Percentiles rank a stretch among this genome's conserved stretches.
Conservation (phyloP, 192 early-diverging fungal species). For the Coemansia sp. region DNA sequence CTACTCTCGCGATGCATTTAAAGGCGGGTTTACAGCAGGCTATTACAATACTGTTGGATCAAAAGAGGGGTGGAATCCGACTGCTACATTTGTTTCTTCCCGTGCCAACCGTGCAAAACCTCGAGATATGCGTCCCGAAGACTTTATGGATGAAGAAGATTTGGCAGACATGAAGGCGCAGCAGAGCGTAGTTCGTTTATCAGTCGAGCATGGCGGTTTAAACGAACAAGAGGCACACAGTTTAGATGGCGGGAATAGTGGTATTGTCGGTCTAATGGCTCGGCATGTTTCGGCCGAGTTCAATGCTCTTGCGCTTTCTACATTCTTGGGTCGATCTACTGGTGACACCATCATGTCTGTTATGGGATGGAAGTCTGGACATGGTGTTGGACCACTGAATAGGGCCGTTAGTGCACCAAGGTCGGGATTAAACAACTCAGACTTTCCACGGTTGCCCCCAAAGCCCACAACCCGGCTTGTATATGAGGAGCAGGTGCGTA, state of each 20-base stretch:
- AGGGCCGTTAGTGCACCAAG: constrained; percentile 1
- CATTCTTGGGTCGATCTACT: constrained; percentile 1
- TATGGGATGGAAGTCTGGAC: constrained; percentile 90
- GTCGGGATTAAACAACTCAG: background rate
- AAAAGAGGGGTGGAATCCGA: constrained; percentile 72
- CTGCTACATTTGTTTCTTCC: constrained; percentile 75
- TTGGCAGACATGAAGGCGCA: constrained; percentile 53
- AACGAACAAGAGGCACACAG: background rate
- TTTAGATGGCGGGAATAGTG: background rate
- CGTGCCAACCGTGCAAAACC: constrained; percentile 59
- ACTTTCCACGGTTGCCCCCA: constrained; percentile 2
- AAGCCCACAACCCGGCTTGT: background rate
- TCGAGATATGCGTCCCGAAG: constrained; percentile 59
- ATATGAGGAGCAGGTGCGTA: background rate
- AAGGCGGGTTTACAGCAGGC: constrained; percentile 91
- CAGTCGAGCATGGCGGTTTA: background rate
- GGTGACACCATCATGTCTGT: constrained; percentile 65
- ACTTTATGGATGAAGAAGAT: constrained; percentile 99
- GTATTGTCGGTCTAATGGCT: constrained; percentile 16
- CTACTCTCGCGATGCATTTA: constrained; percentile 89
- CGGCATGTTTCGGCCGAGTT: constrained; percentile 19
- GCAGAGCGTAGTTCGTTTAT: background rate
- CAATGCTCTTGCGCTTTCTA: background rate
- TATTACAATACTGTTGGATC: constrained; percentile 96
- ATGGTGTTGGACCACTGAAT: constrained; percentile 71